These are phyloP conservation scores for Neurospora sublineolata DNA, from an alignment of 495 filamentous ascomycete genomes.

Conservation along the genomic window DNA sequence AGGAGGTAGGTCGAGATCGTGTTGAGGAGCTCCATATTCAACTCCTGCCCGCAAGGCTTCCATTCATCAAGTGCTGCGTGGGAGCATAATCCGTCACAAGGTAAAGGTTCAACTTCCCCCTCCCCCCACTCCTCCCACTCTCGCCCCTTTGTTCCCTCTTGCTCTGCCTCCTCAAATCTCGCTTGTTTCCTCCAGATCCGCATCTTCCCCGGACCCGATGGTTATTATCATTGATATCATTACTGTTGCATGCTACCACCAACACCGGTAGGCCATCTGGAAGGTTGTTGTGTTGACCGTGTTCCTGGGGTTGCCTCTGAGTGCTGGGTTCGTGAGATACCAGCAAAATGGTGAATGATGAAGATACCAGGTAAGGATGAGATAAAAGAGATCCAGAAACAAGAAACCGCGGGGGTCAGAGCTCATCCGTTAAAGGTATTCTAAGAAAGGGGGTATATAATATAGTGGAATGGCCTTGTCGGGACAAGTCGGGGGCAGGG, in stretches of 20 bases:
- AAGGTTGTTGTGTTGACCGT: not conserved
- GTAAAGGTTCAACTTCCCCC: not conserved
- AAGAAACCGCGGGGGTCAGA: not conserved
- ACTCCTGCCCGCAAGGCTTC: no score
- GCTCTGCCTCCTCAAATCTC: not conserved
- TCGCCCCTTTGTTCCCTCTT: not conserved
- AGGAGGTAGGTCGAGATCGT: not conserved
- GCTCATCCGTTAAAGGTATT: not conserved
- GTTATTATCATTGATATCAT: not conserved
- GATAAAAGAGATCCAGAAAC: not conserved
- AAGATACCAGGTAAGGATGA: not conserved
- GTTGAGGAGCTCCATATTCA: not conserved
- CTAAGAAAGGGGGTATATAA: no score
- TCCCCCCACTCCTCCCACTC: not conserved
- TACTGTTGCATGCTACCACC: not conserved
- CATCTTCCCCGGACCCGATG: not conserved
- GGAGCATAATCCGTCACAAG: no score
- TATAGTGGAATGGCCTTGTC: conserved; percentile 10
- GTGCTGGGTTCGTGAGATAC: not conserved
- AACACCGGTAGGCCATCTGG: not conserved
- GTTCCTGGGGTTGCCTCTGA: not conserved
- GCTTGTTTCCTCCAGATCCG: not conserved
- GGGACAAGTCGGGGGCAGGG: conserved; percentile 13
- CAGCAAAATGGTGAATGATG: not conserved
- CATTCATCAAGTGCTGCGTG: no score